Conservation (phyloP, 1,284 basidiomycete species). For the Tylopilus microsporus region DNA sequence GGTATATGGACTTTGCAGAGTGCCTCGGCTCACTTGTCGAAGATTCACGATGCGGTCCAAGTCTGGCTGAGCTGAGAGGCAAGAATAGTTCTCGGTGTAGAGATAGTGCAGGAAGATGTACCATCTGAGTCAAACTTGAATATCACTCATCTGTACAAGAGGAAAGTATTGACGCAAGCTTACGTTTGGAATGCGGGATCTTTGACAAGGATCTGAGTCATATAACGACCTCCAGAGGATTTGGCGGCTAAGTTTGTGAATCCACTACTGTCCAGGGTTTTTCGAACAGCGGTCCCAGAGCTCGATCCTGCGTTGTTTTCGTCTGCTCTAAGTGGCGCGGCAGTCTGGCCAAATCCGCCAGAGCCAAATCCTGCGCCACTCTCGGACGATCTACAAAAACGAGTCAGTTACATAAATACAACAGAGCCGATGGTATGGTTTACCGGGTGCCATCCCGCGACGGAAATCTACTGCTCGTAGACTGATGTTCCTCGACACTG, state of each 20-base stretch:
- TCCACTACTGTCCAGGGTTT: neutral
- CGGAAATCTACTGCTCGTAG: neutral
- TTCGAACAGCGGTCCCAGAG: neutral
- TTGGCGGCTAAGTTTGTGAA: neutral
- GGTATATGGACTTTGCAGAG: conserved; percentile 32
- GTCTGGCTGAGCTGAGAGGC: conserved; percentile 20
- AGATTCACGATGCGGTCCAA: neutral
- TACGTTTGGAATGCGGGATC: conserved; percentile 30
- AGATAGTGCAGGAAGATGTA: conserved; percentile 27
- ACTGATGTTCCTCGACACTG: neutral
- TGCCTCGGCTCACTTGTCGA: conserved; percentile 16
- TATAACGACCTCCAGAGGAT: conserved; percentile 13
- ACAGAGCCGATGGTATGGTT: neutral
- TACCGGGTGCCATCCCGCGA: no score
- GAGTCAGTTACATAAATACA: neutral
- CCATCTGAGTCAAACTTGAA: conserved; percentile 19
- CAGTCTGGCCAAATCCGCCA: conserved; percentile 14
- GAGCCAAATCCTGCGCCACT: conserved; percentile 5
- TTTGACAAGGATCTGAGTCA: conserved; percentile 16
- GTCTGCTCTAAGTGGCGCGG: conserved; percentile 1
- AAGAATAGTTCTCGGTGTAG: conserved; percentile 24
- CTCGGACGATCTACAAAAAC: neutral
- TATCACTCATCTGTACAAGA: neutral
- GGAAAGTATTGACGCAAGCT: neutral
- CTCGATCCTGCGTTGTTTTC: neutral